Conservation (phyloP, 2,329 filamentous ascomycete species). For the Truncatella angustata region DNA sequence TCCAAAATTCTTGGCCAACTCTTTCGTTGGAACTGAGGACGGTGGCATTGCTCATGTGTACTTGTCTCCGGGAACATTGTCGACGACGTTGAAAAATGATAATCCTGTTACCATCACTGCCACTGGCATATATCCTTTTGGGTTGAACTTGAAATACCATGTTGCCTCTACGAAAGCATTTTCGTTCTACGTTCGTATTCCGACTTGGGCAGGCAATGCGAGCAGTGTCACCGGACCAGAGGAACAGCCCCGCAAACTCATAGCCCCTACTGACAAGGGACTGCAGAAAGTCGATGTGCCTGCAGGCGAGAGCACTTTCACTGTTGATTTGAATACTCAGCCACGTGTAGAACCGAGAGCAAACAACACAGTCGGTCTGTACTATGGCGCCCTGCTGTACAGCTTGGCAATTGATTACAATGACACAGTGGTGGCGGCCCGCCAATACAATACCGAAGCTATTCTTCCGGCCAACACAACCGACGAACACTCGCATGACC, state of each 20-base stretch:
- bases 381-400: slow-evolving; percentile 30
- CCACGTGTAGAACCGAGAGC: slow-evolving; percentile 26
- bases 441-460: slow-evolving; percentile 15
- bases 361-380: slow-evolving; percentile 29
- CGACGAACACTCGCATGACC: slow-evolving; percentile 24
- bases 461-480: slow-evolving; percentile 20
- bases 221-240: slow-evolving; percentile 19
- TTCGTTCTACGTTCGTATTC: slow-evolving; percentile 31
- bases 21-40: slow-evolving; percentile 42
- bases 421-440: slow-evolving; percentile 18
- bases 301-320: slow-evolving; percentile 16
- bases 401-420: slow-evolving; percentile 26
- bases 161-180: slow-evolving; percentile 26
- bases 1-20: slow-evolving; percentile 52
- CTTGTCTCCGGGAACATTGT: slow-evolving; percentile 43
- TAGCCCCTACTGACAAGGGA: slow-evolving; percentile 11
- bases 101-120: slow-evolving; percentile 38
- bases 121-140: slow-evolving; percentile 45
- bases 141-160: slow-evolving; percentile 28
- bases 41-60: slow-evolving; percentile 51
- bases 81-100: slow-evolving; percentile 34
- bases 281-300: slow-evolving; percentile 23
- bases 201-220: slow-evolving; percentile 24
- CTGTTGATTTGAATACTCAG: slow-evolving; percentile 22
- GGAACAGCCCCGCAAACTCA: slow-evolving; percentile 15